Evolutionary conservation across 352 stramenopile species (phyloP).

Genomic region (Ophiocytium majus): DNA sequence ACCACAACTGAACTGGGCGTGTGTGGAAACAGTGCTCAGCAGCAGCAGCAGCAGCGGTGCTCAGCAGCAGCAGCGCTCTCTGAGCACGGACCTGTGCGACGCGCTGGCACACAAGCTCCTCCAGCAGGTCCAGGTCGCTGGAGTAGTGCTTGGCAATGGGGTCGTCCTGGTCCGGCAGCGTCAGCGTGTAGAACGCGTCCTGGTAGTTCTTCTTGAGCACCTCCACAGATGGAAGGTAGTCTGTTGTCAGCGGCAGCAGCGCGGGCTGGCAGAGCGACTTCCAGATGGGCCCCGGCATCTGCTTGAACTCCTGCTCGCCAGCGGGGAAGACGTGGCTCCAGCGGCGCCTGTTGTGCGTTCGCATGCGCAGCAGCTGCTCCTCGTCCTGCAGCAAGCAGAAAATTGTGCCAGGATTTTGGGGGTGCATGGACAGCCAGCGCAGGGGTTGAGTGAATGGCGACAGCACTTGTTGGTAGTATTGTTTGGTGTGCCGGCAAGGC

Average conservation of each 20-base stretch:
- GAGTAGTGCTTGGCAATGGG: conserved; percentile 25
- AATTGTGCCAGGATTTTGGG: no score
- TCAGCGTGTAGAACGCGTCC: conserved; percentile 60
- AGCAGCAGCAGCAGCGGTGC: no score
- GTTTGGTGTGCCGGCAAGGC: no score
- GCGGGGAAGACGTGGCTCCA: conserved; percentile 93
- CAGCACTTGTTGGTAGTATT: no score
- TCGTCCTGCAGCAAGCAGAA: no score
- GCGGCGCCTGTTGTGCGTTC: conserved; percentile 81
- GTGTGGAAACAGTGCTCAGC: no score
- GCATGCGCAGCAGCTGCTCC: conserved; percentile 69
- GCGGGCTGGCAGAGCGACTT: conserved; percentile 88
- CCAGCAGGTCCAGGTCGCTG: conserved; percentile 63
- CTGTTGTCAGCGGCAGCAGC: conserved; percentile 81
- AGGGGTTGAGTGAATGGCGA: no score
- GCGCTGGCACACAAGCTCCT: conserved; percentile 74
- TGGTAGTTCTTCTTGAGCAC: conserved; percentile 40
- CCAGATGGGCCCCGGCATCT: conserved; percentile 83
- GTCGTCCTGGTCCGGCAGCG: conserved; percentile 30
- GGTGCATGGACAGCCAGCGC: no score
- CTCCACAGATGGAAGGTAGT: conserved; percentile 71
- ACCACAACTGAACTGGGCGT: no score
- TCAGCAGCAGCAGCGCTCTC: no score
- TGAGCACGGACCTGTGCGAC: conserved; percentile 57
- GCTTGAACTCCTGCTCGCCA: conserved; percentile 54